These are phyloP conservation scores for Lentinula detonsa DNA, from an alignment of 768 basidiomycete species.

Conservation along the genomic window DNA sequence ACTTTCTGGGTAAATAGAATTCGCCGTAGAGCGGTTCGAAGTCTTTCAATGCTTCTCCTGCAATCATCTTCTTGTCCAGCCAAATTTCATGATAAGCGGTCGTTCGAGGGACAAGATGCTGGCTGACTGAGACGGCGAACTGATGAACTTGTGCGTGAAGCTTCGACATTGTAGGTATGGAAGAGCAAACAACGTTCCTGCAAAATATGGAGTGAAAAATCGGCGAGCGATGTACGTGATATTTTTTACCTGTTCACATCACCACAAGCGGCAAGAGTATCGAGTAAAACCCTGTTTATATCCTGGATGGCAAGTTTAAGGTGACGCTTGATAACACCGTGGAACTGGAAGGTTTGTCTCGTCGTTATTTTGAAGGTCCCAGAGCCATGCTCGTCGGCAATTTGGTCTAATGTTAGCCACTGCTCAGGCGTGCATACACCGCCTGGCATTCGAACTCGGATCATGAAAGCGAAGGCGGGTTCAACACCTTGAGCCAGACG, in stretches of 20 bases:
- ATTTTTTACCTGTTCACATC: constrained; percentile 82
- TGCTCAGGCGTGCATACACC: constrained; percentile 90
- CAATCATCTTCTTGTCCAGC: constrained; percentile 96
- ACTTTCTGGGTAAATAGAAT: constrained; percentile 97
- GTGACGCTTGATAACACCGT: constrained; percentile 96
- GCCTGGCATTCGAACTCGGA: constrained; percentile 92
- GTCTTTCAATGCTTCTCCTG: constrained; percentile 90
- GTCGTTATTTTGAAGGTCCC: constrained; percentile 97
- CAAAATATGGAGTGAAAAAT: constrained; percentile 1
- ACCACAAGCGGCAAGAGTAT: constrained; percentile 97
- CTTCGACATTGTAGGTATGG: constrained; percentile 85
- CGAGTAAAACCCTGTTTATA: constrained; percentile 85
- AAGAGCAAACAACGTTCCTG: constrained; percentile 88
- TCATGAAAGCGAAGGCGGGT: constrained; percentile 98
- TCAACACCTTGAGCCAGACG: constrained; percentile 88
- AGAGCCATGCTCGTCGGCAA: constrained; percentile 91
- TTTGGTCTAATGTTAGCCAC: constrained; percentile 95
- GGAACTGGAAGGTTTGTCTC: constrained; percentile 98
- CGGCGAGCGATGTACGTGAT: constrained; percentile 5
- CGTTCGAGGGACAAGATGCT: constrained; percentile 83
- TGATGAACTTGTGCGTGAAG: constrained; percentile 79
- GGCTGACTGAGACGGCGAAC: constrained; percentile 80
- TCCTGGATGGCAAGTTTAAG: constrained; percentile 95
- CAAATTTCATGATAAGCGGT: constrained; percentile 98
- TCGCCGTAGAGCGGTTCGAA: constrained; percentile 97